phyloP scores from a whole-genome alignment of 371 early-diverging fungal species.

The Mucor indicus region DNA sequence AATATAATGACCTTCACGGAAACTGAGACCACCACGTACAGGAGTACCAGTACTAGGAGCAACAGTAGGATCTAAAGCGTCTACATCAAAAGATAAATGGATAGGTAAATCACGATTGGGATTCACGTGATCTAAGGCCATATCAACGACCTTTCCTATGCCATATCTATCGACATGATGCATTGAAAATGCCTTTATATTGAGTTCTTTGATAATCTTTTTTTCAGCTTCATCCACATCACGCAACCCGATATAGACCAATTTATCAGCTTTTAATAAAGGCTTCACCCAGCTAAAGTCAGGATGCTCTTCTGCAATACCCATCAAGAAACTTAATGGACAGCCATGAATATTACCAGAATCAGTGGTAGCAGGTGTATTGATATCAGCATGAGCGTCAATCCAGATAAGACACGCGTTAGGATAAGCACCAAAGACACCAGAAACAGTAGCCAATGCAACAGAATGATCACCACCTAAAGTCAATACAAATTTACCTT shows the following conservation, averaged over 20 bases:
- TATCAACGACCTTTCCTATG: conserved; percentile 91
- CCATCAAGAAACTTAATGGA: conserved; percentile 89
- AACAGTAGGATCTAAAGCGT: conserved; percentile 92
- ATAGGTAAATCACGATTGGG: conserved; percentile 80
- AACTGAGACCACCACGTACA: conserved; percentile 93
- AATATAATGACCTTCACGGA: conserved; percentile 87
- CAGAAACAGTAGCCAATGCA: conserved; percentile 88
- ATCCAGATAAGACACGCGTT: conserved; percentile 95
- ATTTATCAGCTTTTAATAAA: conserved; percentile 67
- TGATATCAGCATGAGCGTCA: conserved; percentile 97
- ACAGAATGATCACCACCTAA: conserved; percentile 96
- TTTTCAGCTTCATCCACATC: conserved; percentile 91
- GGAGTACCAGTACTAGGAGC: conserved; percentile 96
- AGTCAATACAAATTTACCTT: conserved; percentile 83
- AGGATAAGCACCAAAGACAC: conserved; percentile 74
- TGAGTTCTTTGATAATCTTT: conserved; percentile 69
- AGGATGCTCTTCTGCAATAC: conserved; percentile 69
- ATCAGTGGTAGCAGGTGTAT: conserved; percentile 85
- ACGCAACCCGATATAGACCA: conserved; percentile 96
- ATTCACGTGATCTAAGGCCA: conserved; percentile 90
- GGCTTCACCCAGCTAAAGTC: conserved; percentile 87
- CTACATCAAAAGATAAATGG: conserved; percentile 94
- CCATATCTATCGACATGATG: conserved; percentile 95
- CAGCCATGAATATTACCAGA: conserved; percentile 97
- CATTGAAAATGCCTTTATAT: conserved; percentile 94